Evolutionary conservation across 805 yeast genomes (phyloP).

Genomic region (Schwanniomyces yamadae): DNA sequence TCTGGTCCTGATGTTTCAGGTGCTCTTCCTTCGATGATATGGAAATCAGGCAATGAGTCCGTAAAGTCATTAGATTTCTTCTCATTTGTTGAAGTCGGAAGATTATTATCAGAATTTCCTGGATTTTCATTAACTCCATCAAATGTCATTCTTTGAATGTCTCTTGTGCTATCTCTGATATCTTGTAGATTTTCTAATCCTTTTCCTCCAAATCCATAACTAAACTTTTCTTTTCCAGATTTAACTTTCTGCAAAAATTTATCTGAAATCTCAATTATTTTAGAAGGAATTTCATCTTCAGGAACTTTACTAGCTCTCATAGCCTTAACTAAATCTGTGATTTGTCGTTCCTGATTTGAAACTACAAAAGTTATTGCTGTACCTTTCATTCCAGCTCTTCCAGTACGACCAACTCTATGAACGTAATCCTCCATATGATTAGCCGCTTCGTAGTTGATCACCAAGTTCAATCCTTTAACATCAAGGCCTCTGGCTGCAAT

Average conservation of each 20-base stretch:
- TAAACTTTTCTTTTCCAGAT: slow-evolving; percentile 60
- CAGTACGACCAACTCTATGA: slow-evolving; percentile 95
- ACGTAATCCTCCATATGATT: slow-evolving; percentile 93
- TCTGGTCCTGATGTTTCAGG: slow-evolving; percentile 59
- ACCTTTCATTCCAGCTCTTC: slow-evolving; percentile 84
- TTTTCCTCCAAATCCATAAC: slow-evolving; percentile 89
- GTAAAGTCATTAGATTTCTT: slow-evolving; percentile 8
- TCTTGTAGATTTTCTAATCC: slow-evolving; percentile 80
- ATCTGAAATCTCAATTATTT: slow-evolving; percentile 49
- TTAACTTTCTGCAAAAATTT: slow-evolving; percentile 60
- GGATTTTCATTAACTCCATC: slow-evolving; percentile 32
- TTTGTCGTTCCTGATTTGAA: slow-evolving; percentile 58
- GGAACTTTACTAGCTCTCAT: slow-evolving; percentile 52
- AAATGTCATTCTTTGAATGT: slow-evolving; percentile 49
- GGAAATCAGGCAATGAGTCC: slow-evolving; percentile 40
- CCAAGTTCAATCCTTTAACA: slow-evolving; percentile 80
- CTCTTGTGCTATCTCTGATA: slow-evolving; percentile 50
- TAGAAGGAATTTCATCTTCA: slow-evolving; percentile 47
- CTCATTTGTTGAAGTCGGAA: background rate
- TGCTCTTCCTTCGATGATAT: slow-evolving; percentile 50
- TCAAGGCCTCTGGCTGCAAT: slow-evolving; percentile 94
- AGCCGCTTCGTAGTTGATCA: slow-evolving; percentile 72
- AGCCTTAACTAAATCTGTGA: slow-evolving; percentile 69
- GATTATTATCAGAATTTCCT: slow-evolving; percentile 8
- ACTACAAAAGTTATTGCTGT: slow-evolving; percentile 59